phyloP scores from a whole-genome alignment of 106 monocot species.

The Acanthochlamys bracteata region DNA sequence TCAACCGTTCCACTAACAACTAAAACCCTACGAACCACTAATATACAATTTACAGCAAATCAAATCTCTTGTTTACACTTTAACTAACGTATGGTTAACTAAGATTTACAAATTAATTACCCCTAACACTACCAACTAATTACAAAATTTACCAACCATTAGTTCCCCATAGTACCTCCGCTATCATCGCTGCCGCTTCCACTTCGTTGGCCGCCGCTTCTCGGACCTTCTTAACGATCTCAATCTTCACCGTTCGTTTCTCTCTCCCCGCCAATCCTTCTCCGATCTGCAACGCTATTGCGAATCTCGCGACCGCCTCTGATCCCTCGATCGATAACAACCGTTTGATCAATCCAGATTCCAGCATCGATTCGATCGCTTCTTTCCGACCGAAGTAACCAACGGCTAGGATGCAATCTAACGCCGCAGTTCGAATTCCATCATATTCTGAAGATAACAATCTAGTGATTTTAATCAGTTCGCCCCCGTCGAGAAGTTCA shows the following conservation, averaged over 20 bases:
- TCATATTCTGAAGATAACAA: slow-evolving; percentile 20
- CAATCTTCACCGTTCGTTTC: slow-evolving; percentile 36
- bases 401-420: slow-evolving; percentile 36
- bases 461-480: slow-evolving; percentile 30
- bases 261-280: slow-evolving; percentile 57
- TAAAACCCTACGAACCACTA: no score
- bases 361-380: slow-evolving; percentile 55
- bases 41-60: no score
- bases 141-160: slow-evolving; percentile 4
- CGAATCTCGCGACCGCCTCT: slow-evolving; percentile 56
- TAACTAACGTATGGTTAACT: no score
- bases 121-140: no score
- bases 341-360: slow-evolving; percentile 35
- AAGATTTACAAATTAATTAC: no score
- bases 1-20: no score
- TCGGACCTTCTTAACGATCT: slow-evolving; percentile 38
- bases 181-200: slow-evolving; percentile 38
- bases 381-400: slow-evolving; percentile 62
- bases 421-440: slow-evolving; percentile 22
- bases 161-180: slow-evolving; percentile 76
- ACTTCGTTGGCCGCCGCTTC: slow-evolving; percentile 34
- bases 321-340: slow-evolving; percentile 45
- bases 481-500: slow-evolving; percentile 44
- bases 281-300: slow-evolving; percentile 63
- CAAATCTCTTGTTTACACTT: no score